phyloP scores from a whole-genome alignment of 2,329 filamentous ascomycete species.

The Penicillium sp. region DNA sequence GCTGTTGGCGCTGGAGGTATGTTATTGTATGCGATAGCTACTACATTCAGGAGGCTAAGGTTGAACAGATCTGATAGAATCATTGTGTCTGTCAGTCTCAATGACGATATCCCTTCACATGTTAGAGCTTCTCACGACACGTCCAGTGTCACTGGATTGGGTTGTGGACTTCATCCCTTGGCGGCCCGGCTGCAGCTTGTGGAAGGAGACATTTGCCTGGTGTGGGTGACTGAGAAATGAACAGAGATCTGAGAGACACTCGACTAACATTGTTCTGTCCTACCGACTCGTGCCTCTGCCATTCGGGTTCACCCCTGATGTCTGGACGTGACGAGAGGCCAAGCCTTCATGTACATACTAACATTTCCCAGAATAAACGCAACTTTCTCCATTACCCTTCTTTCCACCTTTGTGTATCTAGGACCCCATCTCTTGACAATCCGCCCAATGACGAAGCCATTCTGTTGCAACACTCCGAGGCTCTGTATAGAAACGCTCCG shows the following conservation, averaged over 20 bases:
- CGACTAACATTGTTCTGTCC: not conserved
- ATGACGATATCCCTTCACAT: conserved; percentile 42
- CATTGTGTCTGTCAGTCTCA: conserved; percentile 32
- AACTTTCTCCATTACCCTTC: not conserved
- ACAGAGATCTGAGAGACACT: conserved; percentile 51
- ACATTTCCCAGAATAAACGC: not conserved
- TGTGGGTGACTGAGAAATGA: conserved; percentile 48
- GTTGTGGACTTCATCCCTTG: conserved; percentile 42
- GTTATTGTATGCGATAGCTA: not conserved
- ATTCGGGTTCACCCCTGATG: not conserved
- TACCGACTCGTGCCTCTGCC: not conserved
- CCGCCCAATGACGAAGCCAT: conserved; percentile 33
- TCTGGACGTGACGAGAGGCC: not conserved
- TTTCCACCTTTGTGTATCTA: not conserved
- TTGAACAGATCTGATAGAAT: conserved; percentile 13
- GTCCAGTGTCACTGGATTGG: conserved; percentile 18
- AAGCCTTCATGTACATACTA: conserved; percentile 11
- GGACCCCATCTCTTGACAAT: not conserved
- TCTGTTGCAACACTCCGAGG: conserved; percentile 33
- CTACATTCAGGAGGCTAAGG: not conserved
- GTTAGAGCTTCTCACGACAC: conserved; percentile 44
- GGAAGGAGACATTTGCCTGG: conserved; percentile 40
- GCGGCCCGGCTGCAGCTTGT: conserved; percentile 23
- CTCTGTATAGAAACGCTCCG: conserved; percentile 28
- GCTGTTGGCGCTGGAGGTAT: conserved; percentile 11